phyloP scores from a whole-genome alignment of 179 eudicot genomes.

The Corrigiola litoralis region DNA sequence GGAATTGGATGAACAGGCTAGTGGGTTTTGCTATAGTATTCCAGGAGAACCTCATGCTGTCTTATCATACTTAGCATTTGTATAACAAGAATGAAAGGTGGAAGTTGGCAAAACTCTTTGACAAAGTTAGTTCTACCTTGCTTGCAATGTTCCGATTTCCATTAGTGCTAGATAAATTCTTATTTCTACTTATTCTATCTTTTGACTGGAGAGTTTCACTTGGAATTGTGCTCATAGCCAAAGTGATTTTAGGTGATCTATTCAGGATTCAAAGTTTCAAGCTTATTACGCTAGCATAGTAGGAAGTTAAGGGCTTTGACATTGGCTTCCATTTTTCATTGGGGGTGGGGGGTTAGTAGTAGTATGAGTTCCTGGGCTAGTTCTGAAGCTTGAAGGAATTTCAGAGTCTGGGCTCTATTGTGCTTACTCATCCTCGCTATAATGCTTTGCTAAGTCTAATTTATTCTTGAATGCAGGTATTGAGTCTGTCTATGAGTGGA shows the following conservation, averaged over 20 bases:
- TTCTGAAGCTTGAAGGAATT: not conserved
- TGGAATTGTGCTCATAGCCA: not conserved
- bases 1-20: too few species aligned
- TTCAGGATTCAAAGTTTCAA: not conserved
- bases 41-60: too few species aligned
- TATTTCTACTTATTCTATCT: not conserved
- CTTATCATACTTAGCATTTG: too few species aligned
- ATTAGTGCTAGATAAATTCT: not conserved
- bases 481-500: constrained; percentile 90
- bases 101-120: not conserved
- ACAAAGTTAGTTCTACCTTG: not conserved
- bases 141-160: not conserved
- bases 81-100: not conserved
- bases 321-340: not conserved
- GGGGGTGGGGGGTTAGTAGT: not conserved
- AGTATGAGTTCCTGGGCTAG: too few species aligned
- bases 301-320: not conserved
- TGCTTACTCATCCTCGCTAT: not conserved
- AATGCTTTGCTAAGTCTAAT: not conserved
- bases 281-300: not conserved
- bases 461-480: constrained; percentile 50
- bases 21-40: too few species aligned
- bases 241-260: too few species aligned
- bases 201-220: not conserved
- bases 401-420: not conserved